A percentile compares a stretch with the other conserved stretches of the same genome.
Evolutionary conservation across 2,329 filamentous ascomycete species (phyloP).

Genomic region (Dothideomycetidae sp.): DNA sequence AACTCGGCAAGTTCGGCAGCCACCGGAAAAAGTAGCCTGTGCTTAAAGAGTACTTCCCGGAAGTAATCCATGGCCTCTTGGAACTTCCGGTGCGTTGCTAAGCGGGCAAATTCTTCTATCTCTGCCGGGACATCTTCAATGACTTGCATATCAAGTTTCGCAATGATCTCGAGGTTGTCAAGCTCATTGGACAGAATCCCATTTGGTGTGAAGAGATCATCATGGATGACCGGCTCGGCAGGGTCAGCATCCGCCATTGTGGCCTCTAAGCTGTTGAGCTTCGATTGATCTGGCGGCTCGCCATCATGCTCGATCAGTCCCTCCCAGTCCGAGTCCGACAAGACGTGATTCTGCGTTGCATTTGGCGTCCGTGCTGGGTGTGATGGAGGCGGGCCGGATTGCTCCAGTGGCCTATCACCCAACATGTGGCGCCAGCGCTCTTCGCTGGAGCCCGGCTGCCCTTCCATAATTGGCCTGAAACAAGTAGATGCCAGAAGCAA

Average conservation of each 20-base stretch:
- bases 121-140: slow-evolving; percentile 3
- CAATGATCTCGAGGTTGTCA: background rate
- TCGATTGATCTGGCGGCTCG: background rate
- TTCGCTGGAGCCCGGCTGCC: background rate
- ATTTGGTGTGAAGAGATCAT: background rate
- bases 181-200: too few relatives aligned
- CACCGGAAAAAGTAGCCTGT: background rate
- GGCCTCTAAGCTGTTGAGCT: background rate
- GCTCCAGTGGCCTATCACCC: too few relatives aligned
- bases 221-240: background rate
- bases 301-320: background rate
- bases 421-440: background rate
- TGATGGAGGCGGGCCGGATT: too few relatives aligned
- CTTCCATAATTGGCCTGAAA: too few relatives aligned
- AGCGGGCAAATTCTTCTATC: background rate
- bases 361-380: too few relatives aligned
- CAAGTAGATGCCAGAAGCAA: too few relatives aligned
- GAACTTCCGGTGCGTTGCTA: background rate
- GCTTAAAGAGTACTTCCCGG: background rate
- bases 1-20: slow-evolving; percentile 2
- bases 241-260: too few relatives aligned
- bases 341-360: too few relatives aligned
- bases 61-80: background rate
- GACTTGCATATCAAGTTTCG: background rate
- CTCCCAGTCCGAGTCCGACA: background rate